Base-by-base conservation (phyloP, 495 filamentous ascomycete genomes). In the Lasiosphaeriaceae sp. region DNA sequence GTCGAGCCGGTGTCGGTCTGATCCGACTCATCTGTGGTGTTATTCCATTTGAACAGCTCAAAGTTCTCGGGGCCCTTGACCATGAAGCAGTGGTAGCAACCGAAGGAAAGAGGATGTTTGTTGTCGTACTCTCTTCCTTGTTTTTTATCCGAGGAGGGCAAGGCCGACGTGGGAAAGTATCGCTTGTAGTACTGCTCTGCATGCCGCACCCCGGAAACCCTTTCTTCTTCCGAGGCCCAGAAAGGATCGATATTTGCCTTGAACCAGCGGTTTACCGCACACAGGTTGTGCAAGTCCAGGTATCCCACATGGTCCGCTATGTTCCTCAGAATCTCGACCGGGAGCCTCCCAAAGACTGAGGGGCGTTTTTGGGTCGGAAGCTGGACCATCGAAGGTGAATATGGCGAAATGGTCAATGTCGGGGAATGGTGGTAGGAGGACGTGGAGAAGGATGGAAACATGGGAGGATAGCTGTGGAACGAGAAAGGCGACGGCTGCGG, bases 51-150 rank as follows among this genome's bases (percentile, higher is more conserved):
- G 34, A 62, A 61, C 0, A 59, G 45, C 35, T 71, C 66, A 53
- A 71, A 71, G 41, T 57, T n/a, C 8, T 64, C 47, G 7, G 57
- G 61, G 1, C 22, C 26, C 23, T 56, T 59, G 26, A 69, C 47
- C 11, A 22, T 47, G 31, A 55, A 67, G 50, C 68, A 71, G 52
- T 67, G 62, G n/a, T 69, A 71, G 44, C 68, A 71, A 2, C 41
- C 65, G 16, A 67, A 61, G n/a, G 46, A 60, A 9, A 47, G 62
- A 7, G 57, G 50, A 17, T 46, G 20, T 46, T 46, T 47, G 17
- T 21, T n/a, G 4, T 59, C 46, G 5, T 34, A 26, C 43, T 57
- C 47, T 20, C 46, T 47, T 16, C 51, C 43, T 20, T 24, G 19
- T 8, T 22, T 29, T 20, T 54, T 26, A 16, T 51, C 39, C 9